These are phyloP conservation scores for Zostera marina DNA, from an alignment of 116 monocot species.

Conservation along the genomic window DNA sequence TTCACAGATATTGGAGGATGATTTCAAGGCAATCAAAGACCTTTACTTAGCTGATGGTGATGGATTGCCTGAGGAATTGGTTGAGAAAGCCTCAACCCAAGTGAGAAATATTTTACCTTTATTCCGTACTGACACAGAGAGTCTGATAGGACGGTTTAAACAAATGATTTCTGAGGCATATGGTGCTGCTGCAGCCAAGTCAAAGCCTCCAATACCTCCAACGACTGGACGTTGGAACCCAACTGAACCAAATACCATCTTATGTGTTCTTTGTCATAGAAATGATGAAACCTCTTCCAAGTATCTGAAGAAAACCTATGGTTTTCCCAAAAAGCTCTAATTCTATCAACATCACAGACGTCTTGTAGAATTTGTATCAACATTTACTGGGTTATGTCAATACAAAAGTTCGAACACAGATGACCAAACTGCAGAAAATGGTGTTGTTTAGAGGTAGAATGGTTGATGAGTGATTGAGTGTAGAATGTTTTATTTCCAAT, in stretches of 20 bases:
- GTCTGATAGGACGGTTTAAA: conserved; percentile 51
- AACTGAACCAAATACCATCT: conserved; percentile 63
- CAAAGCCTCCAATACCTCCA: conserved; percentile 54
- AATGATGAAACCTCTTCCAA: conserved; percentile 67
- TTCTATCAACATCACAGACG: no score
- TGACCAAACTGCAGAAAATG: no score
- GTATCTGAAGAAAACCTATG: conserved; percentile 88
- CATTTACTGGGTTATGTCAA: no score
- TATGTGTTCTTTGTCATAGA: conserved; percentile 77
- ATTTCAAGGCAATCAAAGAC: conserved; percentile 56
- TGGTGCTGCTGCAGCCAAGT: conserved; percentile 33
- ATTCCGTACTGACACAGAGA: conserved; percentile 51
- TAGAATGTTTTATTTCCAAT: no score
- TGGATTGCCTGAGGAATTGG: conserved; percentile 75
- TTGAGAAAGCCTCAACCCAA: conserved; percentile 72
- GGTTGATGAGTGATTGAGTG: no score
- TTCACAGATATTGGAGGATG: conserved; percentile 62
- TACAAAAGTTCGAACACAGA: no score
- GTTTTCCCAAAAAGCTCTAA: conserved; percentile 80
- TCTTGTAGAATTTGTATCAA: no score
- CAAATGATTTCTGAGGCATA: conserved; percentile 27
- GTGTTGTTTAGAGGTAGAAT: no score
- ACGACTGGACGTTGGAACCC: conserved; percentile 85
- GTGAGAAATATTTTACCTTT: conserved; percentile 58
- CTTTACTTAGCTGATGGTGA: conserved; percentile 81